phyloP scores from a whole-genome alignment of 768 basidiomycete species.

The Phylloporus sp. region DNA sequence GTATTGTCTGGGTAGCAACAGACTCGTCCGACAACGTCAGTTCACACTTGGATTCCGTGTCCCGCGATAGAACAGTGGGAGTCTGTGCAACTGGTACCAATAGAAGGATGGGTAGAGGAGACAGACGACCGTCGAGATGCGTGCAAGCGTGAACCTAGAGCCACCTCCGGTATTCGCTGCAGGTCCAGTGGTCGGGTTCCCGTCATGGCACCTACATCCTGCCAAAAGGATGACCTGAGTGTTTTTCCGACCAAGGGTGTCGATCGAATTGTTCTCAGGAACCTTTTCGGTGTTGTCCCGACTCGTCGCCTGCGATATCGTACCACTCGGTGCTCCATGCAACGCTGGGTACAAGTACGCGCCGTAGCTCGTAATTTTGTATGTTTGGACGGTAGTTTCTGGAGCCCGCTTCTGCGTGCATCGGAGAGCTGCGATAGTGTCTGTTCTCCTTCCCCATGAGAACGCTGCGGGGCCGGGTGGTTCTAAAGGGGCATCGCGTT shows the following conservation, averaged over 20 bases:
- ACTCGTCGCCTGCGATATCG: not conserved
- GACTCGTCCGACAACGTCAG: not conserved
- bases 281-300: not conserved
- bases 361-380: slow-evolving; percentile 11
- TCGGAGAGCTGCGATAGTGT: slow-evolving; percentile 23
- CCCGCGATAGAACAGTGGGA: not conserved
- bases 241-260: slow-evolving; percentile 36
- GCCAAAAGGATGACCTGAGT: slow-evolving; percentile 43
- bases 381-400: slow-evolving; percentile 1
- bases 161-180: not conserved
- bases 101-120: not conserved
- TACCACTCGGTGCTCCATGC: not conserved
- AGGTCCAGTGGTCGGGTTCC: slow-evolving; percentile 33
- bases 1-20: not conserved
- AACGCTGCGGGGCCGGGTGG: slow-evolving; percentile 21
- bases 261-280: slow-evolving; percentile 2
- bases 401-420: slow-evolving; percentile 8
- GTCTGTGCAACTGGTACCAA: not conserved
- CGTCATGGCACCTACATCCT: slow-evolving; percentile 47
- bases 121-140: slow-evolving; percentile 11
- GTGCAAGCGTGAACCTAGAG: slow-evolving; percentile 21
- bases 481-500: slow-evolving; percentile 7
- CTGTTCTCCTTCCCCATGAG: slow-evolving; percentile 27
- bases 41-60: not conserved
- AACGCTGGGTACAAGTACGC: slow-evolving; percentile 9